Base-by-base conservation (phyloP, 768 basidiomycete genomes). In the Panellus pusillus region DNA sequence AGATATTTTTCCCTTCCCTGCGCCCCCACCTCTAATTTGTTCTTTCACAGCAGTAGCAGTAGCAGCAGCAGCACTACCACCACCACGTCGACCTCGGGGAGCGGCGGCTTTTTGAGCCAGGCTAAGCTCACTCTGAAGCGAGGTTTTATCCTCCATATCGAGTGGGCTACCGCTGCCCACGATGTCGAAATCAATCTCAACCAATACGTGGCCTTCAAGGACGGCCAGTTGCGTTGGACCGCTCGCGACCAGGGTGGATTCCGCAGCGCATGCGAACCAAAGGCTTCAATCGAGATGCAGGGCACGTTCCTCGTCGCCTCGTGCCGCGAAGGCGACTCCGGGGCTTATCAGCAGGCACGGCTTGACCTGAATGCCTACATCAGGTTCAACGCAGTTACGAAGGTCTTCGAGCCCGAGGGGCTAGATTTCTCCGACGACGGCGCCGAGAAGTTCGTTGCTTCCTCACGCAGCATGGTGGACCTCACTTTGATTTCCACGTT, bases 391-490 rank as follows among this genome's bases (percentile, higher is more conserved):
- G 17, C 49, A 40, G 8, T 3, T 28, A 43, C 41, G 39, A 43
- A 43, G 6, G 12, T 27, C 49, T 50, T 43, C 32, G 18, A 24
- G 49, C 40, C 49, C 41, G 9, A 8, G 17, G 49, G 41, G 32
- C 31, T 50, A 40, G 49, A 36, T 17, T 42, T 43, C 32, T 19
- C 29, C 19, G 17, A 41, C 40, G 9, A 13, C 28, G 49, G 40
- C 41, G 49, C 49, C 41, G 41, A 50, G 9, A 36, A 35, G 49
- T 42, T 50, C 32, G 31, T 50, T 40, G 49, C 29, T 18, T 50
- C 49, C 32, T 50, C 49, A 31, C 40, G 41, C 28, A 50, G 49
- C 49, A 35, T 50, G 49, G 0, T 50, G 49, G 41, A 50, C 49
- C 8, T 50, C 40, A 43, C 49, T 18, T 39, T 50, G 18, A 50